Conservation (phyloP, 306 rosid species). For the Potentilla sterilis region DNA sequence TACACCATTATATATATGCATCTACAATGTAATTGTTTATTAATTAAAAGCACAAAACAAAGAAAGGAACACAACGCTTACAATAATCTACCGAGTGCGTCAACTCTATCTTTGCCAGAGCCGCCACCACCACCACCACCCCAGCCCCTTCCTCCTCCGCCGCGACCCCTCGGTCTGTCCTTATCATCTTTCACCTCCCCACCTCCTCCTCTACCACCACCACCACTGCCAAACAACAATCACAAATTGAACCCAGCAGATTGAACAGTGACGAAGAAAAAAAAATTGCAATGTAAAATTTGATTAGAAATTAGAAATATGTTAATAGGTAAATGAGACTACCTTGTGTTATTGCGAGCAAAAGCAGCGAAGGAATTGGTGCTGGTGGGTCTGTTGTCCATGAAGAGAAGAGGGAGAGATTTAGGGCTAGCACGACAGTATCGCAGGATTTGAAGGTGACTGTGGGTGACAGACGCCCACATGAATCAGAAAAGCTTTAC, state of each 20-base stretch:
- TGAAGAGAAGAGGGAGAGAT: slow-evolving; percentile 20
- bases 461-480: slow-evolving; percentile 37
- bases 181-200: slow-evolving; percentile 33
- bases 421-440: slow-evolving; percentile 30
- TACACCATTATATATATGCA: neutral
- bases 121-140: slow-evolving; percentile 42
- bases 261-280: neutral
- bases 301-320: neutral
- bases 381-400: slow-evolving; percentile 34
- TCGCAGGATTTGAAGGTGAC: slow-evolving; percentile 37
- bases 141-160: slow-evolving; percentile 38
- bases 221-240: slow-evolving; percentile 38
- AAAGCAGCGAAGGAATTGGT: slow-evolving; percentile 34
- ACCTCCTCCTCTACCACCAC: slow-evolving; percentile 51
- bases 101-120: slow-evolving; percentile 77
- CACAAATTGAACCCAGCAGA: neutral
- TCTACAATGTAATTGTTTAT: neutral
- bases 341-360: slow-evolving; percentile 50
- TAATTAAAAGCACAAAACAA: neutral
- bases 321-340: neutral
- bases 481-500: slow-evolving; percentile 13
- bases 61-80: slow-evolving; percentile 40
- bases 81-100: slow-evolving; percentile 92
- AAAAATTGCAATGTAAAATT: neutral
- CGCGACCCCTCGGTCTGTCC: slow-evolving; percentile 53